These are phyloP conservation scores for Onygenales sp. DNA, from an alignment of 2,329 filamentous ascomycete genomes.

Conservation along the genomic window DNA sequence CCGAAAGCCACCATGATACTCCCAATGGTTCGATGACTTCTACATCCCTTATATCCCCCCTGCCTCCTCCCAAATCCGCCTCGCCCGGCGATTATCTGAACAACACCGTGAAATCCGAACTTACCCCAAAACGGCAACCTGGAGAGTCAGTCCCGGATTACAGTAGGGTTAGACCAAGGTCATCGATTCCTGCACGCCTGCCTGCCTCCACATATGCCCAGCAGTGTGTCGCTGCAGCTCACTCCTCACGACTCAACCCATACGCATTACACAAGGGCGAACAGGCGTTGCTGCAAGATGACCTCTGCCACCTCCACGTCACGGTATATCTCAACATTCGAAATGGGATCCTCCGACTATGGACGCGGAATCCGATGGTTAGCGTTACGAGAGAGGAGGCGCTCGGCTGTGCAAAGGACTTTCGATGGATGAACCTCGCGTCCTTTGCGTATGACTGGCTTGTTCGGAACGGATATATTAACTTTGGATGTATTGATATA, in stretches of 20 bases:
- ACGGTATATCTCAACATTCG: slow-evolving; percentile 94
- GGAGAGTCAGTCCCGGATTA: slow-evolving; percentile 15
- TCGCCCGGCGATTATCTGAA: slow-evolving; percentile 8
- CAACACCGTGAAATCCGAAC: slow-evolving; percentile 9
- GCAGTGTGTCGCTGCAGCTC: slow-evolving; percentile 82
- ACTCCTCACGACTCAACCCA: slow-evolving; percentile 80
- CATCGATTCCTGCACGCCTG: slow-evolving; percentile 72
- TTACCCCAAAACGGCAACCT: slow-evolving; percentile 6
- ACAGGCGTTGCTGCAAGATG: slow-evolving; percentile 66
- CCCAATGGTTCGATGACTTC: slow-evolving; percentile 23
- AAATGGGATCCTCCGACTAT: slow-evolving; percentile 84
- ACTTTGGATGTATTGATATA: slow-evolving; percentile 84
- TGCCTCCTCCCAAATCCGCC: slow-evolving; percentile 13
- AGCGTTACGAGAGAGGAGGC: slow-evolving; percentile 77
- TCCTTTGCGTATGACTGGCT: slow-evolving; percentile 90
- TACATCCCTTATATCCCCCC: slow-evolving; percentile 16
- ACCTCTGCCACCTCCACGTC: slow-evolving; percentile 80
- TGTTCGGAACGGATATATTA: slow-evolving; percentile 83
- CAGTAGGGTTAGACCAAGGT: slow-evolving; percentile 57
- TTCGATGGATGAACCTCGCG: slow-evolving; percentile 80
- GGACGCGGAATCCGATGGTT: slow-evolving; percentile 77
- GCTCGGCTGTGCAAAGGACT: slow-evolving; percentile 78
- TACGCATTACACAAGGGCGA: slow-evolving; percentile 81
- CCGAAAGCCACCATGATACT: slow-evolving; percentile 20
- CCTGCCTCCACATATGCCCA: slow-evolving; percentile 71